phyloP scores from a whole-genome alignment of 2,329 filamentous ascomycete species.

The Colletotrichum sp. region DNA sequence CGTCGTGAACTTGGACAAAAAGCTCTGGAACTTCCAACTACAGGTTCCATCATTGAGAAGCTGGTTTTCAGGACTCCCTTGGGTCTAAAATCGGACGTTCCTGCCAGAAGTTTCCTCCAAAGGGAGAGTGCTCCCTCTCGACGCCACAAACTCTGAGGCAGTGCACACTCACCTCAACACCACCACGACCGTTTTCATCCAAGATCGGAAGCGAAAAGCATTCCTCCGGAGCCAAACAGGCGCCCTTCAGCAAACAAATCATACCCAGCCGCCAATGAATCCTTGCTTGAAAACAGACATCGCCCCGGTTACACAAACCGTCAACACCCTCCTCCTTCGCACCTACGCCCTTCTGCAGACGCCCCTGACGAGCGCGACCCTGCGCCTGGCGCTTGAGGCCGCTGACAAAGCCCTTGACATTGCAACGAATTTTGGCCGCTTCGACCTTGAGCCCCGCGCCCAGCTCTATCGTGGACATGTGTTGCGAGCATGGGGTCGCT shows the following conservation, averaged over 20 bases:
- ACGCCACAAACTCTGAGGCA: not conserved
- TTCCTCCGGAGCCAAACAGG: not conserved
- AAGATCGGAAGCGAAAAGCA: not conserved
- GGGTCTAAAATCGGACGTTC: not conserved
- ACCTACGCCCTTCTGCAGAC: constrained; percentile 15
- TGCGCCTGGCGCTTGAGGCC: constrained; percentile 19
- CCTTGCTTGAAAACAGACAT: constrained; percentile 13
- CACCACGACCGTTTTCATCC: constrained; percentile 4
- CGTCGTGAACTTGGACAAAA: not conserved
- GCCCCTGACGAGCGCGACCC: not conserved
- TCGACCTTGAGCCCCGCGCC: constrained; percentile 24
- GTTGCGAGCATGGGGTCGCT: constrained; percentile 24
- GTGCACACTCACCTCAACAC: not conserved
- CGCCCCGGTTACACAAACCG: constrained; percentile 18
- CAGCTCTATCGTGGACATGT: constrained; percentile 29
- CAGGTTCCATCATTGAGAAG: not conserved
- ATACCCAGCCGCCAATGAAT: constrained; percentile 11
- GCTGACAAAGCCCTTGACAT: constrained; percentile 24
- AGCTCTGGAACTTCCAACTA: not conserved
- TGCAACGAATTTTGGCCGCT: constrained; percentile 14
- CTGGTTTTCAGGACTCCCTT: not conserved
- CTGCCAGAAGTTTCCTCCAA: not conserved
- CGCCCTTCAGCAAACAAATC: not conserved
- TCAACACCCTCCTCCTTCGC: constrained; percentile 21
- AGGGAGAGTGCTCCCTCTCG: not conserved